Evolutionary conservation across 805 yeast genomes (phyloP).

Genomic region (Candida suzukii): DNA sequence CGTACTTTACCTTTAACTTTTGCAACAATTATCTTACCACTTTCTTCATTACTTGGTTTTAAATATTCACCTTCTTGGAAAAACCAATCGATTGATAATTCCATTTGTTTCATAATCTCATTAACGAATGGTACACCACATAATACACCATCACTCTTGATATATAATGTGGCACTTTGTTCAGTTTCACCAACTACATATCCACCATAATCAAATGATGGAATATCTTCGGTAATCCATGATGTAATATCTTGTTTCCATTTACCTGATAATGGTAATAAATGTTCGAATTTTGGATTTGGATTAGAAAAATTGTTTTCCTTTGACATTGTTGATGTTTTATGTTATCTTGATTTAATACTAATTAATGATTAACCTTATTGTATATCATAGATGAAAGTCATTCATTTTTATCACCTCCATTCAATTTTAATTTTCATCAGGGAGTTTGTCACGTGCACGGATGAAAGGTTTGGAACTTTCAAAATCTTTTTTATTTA

Average conservation of each 20-base stretch:
- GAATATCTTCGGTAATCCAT: slow-evolving; percentile 84
- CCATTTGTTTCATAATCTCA: slow-evolving; percentile 77
- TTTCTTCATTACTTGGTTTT: slow-evolving; percentile 28
- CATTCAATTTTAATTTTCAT: no score
- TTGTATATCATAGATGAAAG: no score
- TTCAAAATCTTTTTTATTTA: no score
- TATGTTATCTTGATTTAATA: no score
- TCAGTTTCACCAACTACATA: slow-evolving; percentile 78
- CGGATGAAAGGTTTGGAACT: no score
- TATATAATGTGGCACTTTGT: slow-evolving; percentile 70
- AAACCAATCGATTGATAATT: slow-evolving; percentile 65
- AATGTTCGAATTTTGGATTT: slow-evolving; percentile 33
- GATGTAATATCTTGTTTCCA: slow-evolving; percentile 77
- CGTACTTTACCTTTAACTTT: slow-evolving; percentile 74
- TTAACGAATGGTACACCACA: slow-evolving; percentile 87
- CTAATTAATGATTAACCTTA: no score
- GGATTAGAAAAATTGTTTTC: slow-evolving; percentile 17
- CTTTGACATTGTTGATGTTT: background rate
- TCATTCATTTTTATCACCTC: no score
- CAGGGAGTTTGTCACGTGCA: no score
- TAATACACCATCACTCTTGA: slow-evolving; percentile 74
- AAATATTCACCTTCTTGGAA: slow-evolving; percentile 60
- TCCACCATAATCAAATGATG: slow-evolving; percentile 92
- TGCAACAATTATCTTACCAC: slow-evolving; percentile 67
- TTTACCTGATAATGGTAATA: slow-evolving; percentile 66